Evolutionary conservation across 23 red algal species (phyloP).

Genomic region (Gracilaria caudata): DNA sequence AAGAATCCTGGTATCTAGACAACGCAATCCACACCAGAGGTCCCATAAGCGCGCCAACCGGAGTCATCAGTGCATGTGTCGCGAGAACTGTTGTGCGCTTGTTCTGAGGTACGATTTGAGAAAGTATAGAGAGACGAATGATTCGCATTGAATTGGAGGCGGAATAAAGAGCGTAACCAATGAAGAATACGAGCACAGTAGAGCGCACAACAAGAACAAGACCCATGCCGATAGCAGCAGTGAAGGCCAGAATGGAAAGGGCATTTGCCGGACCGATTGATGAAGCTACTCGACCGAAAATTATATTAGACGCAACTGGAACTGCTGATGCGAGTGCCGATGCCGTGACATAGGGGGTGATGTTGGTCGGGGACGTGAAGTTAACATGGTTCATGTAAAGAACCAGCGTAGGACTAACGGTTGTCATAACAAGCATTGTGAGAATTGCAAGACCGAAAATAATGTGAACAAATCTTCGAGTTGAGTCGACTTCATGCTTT

Average conservation of each 20-base stretch:
- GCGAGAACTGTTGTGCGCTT: slow-evolving; percentile 54
- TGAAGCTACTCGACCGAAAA: slow-evolving; percentile 40
- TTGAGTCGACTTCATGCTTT: slow-evolving; percentile 1
- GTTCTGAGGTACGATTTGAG: slow-evolving; percentile 36
- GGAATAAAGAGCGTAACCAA: slow-evolving; percentile 54
- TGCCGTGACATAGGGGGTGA: slow-evolving; percentile 51
- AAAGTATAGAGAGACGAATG: slow-evolving; percentile 49
- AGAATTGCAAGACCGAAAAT: slow-evolving; percentile 61
- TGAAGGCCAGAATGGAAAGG: neutral
- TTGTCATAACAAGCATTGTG: slow-evolving; percentile 63
- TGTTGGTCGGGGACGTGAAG: slow-evolving; percentile 40
- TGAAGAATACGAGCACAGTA: slow-evolving; percentile 27
- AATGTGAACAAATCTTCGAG: slow-evolving; percentile 16
- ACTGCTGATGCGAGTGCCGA: slow-evolving; percentile 48
- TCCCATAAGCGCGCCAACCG: slow-evolving; percentile 55
- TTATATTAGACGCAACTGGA: slow-evolving; percentile 54
- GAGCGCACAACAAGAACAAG: slow-evolving; percentile 8
- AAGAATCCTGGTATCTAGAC: slow-evolving; percentile 9
- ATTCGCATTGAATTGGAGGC: slow-evolving; percentile 51
- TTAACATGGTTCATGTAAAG: slow-evolving; percentile 60
- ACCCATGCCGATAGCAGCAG: slow-evolving; percentile 46
- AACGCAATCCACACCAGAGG: slow-evolving; percentile 49
- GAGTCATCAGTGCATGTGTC: slow-evolving; percentile 64
- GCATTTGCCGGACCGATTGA: slow-evolving; percentile 40
- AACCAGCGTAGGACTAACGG: slow-evolving; percentile 52